Percentiles rank a stretch among this genome's conserved stretches.
Evolutionary conservation across 805 yeast species (phyloP).

Genomic region (Ogataea methylovora): DNA sequence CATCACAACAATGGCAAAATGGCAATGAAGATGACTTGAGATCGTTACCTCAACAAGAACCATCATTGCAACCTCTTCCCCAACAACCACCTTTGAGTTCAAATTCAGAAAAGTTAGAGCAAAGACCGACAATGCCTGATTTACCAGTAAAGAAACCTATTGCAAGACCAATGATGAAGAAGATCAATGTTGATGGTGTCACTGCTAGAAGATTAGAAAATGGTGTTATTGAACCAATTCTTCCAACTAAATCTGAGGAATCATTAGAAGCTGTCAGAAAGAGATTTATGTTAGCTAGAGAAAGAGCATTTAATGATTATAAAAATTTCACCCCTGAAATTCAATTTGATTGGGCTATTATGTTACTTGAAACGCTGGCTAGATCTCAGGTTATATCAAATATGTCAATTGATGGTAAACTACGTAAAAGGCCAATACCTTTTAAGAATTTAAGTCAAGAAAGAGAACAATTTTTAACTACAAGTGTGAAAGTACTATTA

Average conservation of each 20-base stretch:
- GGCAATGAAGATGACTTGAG: not conserved
- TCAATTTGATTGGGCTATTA: conserved; percentile 61
- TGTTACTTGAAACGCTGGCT: conserved; percentile 40
- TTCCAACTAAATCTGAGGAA: conserved; percentile 23
- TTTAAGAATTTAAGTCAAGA: conserved; percentile 41
- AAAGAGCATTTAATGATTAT: conserved; percentile 27
- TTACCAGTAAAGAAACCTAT: not conserved
- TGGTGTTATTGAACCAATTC: conserved; percentile 20
- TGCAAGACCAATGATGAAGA: not conserved
- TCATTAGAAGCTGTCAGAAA: conserved; percentile 15
- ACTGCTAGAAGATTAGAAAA: conserved; percentile 6
- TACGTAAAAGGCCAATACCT: conserved; percentile 29
- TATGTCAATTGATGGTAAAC: conserved; percentile 40
- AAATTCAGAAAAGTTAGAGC: not conserved
- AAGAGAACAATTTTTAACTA: conserved; percentile 45
- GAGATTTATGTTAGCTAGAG: conserved; percentile 23
- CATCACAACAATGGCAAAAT: not conserved
- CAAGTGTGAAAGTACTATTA: conserved; percentile 53
- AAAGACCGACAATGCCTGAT: conserved; percentile 3
- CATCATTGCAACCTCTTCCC: not conserved
- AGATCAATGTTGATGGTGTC: not conserved
- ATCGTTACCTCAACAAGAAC: not conserved
- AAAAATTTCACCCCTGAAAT: conserved; percentile 36
- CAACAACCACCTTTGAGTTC: not conserved
- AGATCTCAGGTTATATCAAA: conserved; percentile 33